Evolutionary conservation across 2,329 filamentous ascomycete genomes (phyloP), one percentile per base, ranked within the genome.

Genomic region (Trichoderma endophyticum): DNA sequence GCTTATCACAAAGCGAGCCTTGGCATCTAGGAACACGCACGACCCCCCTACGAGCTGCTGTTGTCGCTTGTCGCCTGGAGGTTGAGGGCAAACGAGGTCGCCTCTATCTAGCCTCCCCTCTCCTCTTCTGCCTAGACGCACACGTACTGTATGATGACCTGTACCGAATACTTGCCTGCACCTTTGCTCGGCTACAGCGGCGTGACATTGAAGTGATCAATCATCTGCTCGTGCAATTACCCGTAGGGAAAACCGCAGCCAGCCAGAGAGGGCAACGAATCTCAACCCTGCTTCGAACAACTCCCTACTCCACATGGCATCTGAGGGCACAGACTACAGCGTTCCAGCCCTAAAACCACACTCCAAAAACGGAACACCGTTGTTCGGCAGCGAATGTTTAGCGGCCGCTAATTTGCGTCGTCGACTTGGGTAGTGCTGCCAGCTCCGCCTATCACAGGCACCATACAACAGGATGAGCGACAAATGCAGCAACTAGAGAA

Each of bases 331-430:
- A 30, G 28, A 54, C 61, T 12, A 51, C 43, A 32, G 59, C 51
- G 34, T 28, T 54, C 28, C 61, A 71, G 70, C 70, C 63, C 70
- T 68, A 67, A 67, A 67, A 63, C 15, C 15, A 18, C 39, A 34
- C 43, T 34, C 57, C 30, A 70, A 36, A 59, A 63, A 65, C 64
- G 59, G 70, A 54, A 15, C 61, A 71, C 51, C 62, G n/a, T 15
- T n/a, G 36, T 26, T 70, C 65, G 65, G 71, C 71, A 72, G 66
- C 65, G 48, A 30, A 24, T 24, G 48, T 72, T 62, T 71, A 72
- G 71, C 67, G 71, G 71, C 71, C 66, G 71, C 59, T 72, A 70
- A 72, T 51, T 54, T 72, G 71, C 71, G 71, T 71, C 30, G 32
- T 62, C 32, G 60, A 43, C 21, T 21, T 51, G 48, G 32, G 66